These are phyloP conservation scores for Umbelopsis ramanniana DNA, from an alignment of 192 early-diverging fungal genomes.

Conservation along the genomic window DNA sequence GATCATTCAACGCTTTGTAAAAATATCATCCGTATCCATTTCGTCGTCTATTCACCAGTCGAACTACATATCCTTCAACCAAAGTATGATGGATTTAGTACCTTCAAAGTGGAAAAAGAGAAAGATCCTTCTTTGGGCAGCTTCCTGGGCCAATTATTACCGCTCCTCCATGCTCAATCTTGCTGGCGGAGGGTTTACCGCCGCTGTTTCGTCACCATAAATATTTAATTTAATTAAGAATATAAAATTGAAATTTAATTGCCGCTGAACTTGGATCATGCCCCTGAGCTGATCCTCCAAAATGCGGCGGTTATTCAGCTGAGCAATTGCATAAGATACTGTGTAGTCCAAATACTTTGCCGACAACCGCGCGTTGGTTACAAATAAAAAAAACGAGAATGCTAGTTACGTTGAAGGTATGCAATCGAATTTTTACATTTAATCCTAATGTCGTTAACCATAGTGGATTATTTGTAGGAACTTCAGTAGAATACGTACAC, in stretches of 20 bases:
- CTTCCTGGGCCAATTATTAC: neutral
- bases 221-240: neutral
- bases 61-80: neutral
- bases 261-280: neutral
- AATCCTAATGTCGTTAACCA: no score
- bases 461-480: no score
- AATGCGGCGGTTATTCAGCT: no score
- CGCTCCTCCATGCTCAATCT: neutral
- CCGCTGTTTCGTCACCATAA: neutral
- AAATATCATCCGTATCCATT: neutral
- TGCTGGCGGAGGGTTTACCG: neutral
- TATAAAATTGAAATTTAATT: neutral
- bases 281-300: no score
- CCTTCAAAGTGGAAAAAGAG: slow-evolving; percentile 15
- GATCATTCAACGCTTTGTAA: neutral
- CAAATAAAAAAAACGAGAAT: no score
- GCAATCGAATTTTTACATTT: no score
- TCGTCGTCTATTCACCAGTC: neutral
- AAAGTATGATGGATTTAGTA: slow-evolving; percentile 4
- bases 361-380: no score
- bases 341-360: no score
- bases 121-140: neutral
- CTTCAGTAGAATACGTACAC: no score
- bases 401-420: no score
- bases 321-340: neutral